Conservation (phyloP, 768 basidiomycete genomes). For the Mycena capillaripes region DNA sequence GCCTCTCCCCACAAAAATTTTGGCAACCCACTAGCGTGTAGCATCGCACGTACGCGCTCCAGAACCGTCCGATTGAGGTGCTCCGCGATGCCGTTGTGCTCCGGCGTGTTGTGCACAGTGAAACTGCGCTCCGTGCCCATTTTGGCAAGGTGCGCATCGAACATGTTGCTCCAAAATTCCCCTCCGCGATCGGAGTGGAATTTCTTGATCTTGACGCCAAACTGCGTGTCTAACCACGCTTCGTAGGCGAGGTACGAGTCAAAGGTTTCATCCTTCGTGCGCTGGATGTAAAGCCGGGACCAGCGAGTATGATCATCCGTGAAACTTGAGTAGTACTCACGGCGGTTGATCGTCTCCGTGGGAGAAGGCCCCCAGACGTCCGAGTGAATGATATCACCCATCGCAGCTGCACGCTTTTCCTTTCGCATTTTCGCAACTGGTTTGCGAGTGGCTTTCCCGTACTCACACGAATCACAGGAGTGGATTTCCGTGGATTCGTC, state of each 20-base stretch:
- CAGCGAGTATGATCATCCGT: constrained; percentile 50
- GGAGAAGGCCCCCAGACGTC: constrained; percentile 54
- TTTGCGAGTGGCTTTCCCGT: constrained; percentile 41
- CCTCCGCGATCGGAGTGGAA: constrained; percentile 48
- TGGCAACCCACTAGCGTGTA: constrained; percentile 43
- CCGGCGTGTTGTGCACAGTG: constrained; percentile 45
- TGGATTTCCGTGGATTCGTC: constrained; percentile 36
- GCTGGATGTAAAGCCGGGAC: constrained; percentile 42
- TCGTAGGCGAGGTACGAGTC: constrained; percentile 43
- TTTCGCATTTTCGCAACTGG: constrained; percentile 38
- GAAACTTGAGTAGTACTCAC: constrained; percentile 49
- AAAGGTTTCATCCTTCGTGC: constrained; percentile 46
- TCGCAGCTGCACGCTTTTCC: constrained; percentile 28
- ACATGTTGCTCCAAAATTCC: no score
- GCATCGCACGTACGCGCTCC: constrained; percentile 49
- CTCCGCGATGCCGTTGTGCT: constrained; percentile 57
- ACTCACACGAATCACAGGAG: constrained; percentile 47
- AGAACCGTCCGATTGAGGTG: constrained; percentile 47
- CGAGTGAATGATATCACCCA: constrained; percentile 50
- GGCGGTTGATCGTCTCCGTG: constrained; percentile 6
- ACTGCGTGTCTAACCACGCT: constrained; percentile 43
- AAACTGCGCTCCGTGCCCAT: no score
- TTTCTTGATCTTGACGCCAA: constrained; percentile 41
- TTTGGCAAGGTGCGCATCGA: no score
- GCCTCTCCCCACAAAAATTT: constrained; percentile 52